A percentile compares a stretch with the other conserved stretches of the same genome.
Evolutionary conservation across 163 green algal species (phyloP).

Genomic region (Coccomyxa subellipsoidea): DNA sequence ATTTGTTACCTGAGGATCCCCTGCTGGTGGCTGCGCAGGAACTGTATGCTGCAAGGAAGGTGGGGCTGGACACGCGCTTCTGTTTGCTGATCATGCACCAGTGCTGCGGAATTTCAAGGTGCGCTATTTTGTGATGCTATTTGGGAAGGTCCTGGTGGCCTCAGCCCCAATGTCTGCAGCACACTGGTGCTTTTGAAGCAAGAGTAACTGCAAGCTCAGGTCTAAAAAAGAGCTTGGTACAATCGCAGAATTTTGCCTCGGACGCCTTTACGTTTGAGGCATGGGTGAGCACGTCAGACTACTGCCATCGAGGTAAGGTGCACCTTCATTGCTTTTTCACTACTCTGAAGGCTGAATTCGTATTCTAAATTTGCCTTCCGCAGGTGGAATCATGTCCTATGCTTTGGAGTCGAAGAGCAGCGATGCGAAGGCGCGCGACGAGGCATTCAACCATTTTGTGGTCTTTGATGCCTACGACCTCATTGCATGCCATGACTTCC

Average conservation of each 20-base stretch:
- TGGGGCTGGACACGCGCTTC: constrained; percentile 66
- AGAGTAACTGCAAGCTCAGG: background rate
- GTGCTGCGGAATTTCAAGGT: constrained; percentile 72
- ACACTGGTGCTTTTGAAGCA: background rate
- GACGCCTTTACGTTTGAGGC: constrained; percentile 84
- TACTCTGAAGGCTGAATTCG: too few relatives aligned
- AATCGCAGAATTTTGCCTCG: constrained; percentile 52
- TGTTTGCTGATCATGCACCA: constrained; percentile 74
- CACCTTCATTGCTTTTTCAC: background rate
- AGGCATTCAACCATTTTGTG: constrained; percentile 83
- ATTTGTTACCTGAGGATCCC: too few relatives aligned
- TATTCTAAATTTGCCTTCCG: background rate
- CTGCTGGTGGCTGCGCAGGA: background rate
- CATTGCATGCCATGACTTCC: constrained; percentile 78
- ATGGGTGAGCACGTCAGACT: constrained; percentile 79
- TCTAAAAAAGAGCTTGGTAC: background rate
- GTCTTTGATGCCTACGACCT: constrained; percentile 72
- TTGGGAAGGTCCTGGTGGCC: too few relatives aligned
- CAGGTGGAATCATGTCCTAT: constrained; percentile 79
- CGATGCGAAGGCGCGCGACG: constrained; percentile 42
- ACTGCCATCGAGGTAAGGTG: constrained; percentile 63
- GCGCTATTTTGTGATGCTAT: too few relatives aligned
- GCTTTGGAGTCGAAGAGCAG: constrained; percentile 52
- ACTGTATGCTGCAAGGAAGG: constrained; percentile 19
- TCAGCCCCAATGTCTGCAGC: too few relatives aligned